phyloP scores from a whole-genome alignment of 2,329 filamentous ascomycete species.

The Endocalyx cinctus region DNA sequence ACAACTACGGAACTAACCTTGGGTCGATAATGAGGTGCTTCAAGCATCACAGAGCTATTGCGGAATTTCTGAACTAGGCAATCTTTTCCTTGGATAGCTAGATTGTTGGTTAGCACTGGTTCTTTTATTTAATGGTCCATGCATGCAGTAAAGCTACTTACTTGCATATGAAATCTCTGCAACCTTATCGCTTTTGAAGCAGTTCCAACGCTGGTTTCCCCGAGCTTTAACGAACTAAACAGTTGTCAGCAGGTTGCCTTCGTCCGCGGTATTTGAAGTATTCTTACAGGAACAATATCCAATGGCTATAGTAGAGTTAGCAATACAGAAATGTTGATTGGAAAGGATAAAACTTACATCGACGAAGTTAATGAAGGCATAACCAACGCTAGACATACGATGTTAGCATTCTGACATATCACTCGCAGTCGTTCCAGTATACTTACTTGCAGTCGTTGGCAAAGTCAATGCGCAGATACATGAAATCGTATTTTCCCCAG shows the following conservation, averaged over 20 bases:
- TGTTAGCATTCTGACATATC: conserved; percentile 17
- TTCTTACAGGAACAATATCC: conserved; percentile 65
- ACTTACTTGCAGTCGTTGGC: conserved; percentile 78
- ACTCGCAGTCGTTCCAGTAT: background rate
- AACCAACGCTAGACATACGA: conserved; percentile 69
- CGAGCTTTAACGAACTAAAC: conserved; percentile 66
- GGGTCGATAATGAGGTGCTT: conserved; percentile 74
- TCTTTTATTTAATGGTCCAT: background rate
- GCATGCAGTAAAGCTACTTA: conserved; percentile 49
- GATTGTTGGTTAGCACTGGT: conserved; percentile 20
- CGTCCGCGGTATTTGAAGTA: conserved; percentile 1
- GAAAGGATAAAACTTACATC: conserved; percentile 50
- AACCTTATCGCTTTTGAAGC: conserved; percentile 77
- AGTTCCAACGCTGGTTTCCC: conserved; percentile 71
- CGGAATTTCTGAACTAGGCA: conserved; percentile 92
- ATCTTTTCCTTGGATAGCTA: conserved; percentile 87
- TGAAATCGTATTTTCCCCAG: conserved; percentile 84
- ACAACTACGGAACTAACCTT: conserved; percentile 64
- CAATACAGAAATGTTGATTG: conserved; percentile 26
- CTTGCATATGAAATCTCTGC: conserved; percentile 95
- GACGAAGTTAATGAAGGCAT: conserved; percentile 94
- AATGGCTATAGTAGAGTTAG: conserved; percentile 53
- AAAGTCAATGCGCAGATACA: conserved; percentile 90
- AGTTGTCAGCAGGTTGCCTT: conserved; percentile 18
- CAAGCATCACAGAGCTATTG: conserved; percentile 93